These are phyloP conservation scores for Pseudogymnoascus sp. DNA, from an alignment of 2,329 filamentous ascomycete genomes.

Conservation along the genomic window DNA sequence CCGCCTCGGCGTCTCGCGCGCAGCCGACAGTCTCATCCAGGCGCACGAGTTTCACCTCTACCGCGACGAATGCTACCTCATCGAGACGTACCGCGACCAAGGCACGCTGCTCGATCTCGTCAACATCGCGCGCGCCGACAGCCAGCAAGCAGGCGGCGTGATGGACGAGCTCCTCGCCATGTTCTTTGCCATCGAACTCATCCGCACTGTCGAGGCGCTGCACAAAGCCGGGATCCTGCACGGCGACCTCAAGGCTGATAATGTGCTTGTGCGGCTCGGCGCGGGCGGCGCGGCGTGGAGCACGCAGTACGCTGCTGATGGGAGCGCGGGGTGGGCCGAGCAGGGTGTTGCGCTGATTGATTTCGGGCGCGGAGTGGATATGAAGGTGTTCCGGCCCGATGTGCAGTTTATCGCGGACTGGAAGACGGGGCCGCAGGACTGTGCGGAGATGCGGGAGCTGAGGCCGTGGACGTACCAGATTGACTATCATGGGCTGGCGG, in stretches of 20 bases:
- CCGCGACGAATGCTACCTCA: slow-evolving; percentile 78
- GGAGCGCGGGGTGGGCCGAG: slow-evolving; percentile 67
- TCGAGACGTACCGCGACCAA: slow-evolving; percentile 81
- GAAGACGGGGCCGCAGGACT: slow-evolving; percentile 82
- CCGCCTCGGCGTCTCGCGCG: slow-evolving; percentile 67
- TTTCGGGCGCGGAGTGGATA: slow-evolving; percentile 90
- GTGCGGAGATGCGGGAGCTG: slow-evolving; percentile 89
- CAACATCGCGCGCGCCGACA: slow-evolving; percentile 72
- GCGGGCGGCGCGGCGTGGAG: slow-evolving; percentile 42
- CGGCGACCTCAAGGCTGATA: slow-evolving; percentile 92
- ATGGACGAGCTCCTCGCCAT: slow-evolving; percentile 90
- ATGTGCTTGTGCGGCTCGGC: slow-evolving; percentile 82
- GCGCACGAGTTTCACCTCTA: slow-evolving; percentile 91
- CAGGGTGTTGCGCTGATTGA: slow-evolving; percentile 87
- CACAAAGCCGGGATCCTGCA: slow-evolving; percentile 76
- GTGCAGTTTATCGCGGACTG: slow-evolving; percentile 93
- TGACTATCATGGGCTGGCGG: slow-evolving; percentile 89
- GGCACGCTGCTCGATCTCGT: slow-evolving; percentile 93
- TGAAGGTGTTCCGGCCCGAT: slow-evolving; percentile 69
- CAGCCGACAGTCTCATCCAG: slow-evolving; percentile 68
- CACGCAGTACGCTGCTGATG: slow-evolving; percentile 64
- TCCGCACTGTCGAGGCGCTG: slow-evolving; percentile 82
- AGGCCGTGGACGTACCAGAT: slow-evolving; percentile 97
- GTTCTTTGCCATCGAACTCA: slow-evolving; percentile 89
- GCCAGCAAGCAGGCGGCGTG: slow-evolving; percentile 49